A percentile compares a stretch with the other conserved stretches of the same genome.
Conservation (phyloP, 768 basidiomycete genomes). For the Sarcodon aspratus region DNA sequence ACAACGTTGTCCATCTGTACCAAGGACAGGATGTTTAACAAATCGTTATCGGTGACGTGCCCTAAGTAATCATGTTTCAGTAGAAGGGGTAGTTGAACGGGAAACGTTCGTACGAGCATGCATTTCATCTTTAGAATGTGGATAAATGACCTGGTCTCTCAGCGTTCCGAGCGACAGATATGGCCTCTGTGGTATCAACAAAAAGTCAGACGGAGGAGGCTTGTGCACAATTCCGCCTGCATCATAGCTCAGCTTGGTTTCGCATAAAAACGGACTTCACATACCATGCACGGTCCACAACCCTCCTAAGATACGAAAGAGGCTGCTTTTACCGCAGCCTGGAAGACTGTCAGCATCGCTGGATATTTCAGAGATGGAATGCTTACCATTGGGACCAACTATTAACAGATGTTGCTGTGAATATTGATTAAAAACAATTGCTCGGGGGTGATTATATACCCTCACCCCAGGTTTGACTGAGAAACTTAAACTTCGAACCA, state of each 20-base stretch:
- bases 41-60: slow-evolving; percentile 62
- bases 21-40: slow-evolving; percentile 57
- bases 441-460: slow-evolving; percentile 5
- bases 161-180: slow-evolving; percentile 92
- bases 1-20: slow-evolving; percentile 84
- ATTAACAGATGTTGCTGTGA: slow-evolving; percentile 80
- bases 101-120: slow-evolving; percentile 40
- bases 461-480: slow-evolving; percentile 78
- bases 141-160: slow-evolving; percentile 94
- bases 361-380: neutral
- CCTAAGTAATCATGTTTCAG: slow-evolving; percentile 24
- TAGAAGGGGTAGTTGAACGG: neutral
- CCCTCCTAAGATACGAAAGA: slow-evolving; percentile 94
- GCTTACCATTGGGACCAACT: slow-evolving; percentile 83
- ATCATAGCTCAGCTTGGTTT: neutral
- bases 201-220: slow-evolving; percentile 80
- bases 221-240: slow-evolving; percentile 73
- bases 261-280: neutral
- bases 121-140: slow-evolving; percentile 78
- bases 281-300: slow-evolving; percentile 79
- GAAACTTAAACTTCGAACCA: slow-evolving; percentile 80
- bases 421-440: neutral
- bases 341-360: slow-evolving; percentile 1
- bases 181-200: slow-evolving; percentile 91
- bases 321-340: slow-evolving; percentile 83